Conservation (phyloP, 2,329 filamentous ascomycete genomes). For the Lizonia empirigonia region DNA sequence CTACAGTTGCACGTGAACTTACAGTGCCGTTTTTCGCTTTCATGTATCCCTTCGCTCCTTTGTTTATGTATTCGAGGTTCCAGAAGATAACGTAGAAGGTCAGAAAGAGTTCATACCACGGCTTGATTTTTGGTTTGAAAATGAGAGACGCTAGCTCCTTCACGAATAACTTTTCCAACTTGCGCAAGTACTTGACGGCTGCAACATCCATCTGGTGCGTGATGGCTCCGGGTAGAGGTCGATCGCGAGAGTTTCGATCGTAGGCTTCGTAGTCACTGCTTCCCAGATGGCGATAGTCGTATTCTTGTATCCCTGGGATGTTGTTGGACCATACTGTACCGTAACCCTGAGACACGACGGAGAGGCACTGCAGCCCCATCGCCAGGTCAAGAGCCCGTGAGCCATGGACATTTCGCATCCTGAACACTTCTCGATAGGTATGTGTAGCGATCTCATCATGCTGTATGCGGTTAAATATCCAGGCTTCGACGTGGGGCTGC, state of each 20-base stretch:
- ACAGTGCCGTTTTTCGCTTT: conserved; percentile 44
- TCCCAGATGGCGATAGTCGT: conserved; percentile 39
- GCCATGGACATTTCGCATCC: conserved; percentile 30
- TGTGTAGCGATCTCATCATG: conserved; percentile 37
- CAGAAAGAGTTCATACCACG: conserved; percentile 47
- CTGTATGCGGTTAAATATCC: conserved; percentile 38
- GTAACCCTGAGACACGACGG: conserved; percentile 46
- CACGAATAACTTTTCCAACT: conserved; percentile 37
- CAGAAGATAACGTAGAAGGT: conserved; percentile 45
- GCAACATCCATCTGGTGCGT: conserved; percentile 47
- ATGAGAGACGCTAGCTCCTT: conserved; percentile 39
- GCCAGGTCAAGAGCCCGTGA: conserved; percentile 38
- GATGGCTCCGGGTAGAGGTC: conserved; percentile 44
- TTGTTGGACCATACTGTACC: conserved; percentile 41
- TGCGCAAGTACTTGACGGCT: conserved; percentile 40
- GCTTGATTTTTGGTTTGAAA: conserved; percentile 43
- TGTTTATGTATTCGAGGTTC: conserved; percentile 47
- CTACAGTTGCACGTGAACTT: conserved; percentile 17
- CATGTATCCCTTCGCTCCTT: conserved; percentile 43
- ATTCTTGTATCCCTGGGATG: conserved; percentile 41
- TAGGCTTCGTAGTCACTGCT: conserved; percentile 45
- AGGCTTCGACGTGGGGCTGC: conserved; percentile 38
- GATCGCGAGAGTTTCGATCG: conserved; percentile 40
- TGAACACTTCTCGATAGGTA: conserved; percentile 42
- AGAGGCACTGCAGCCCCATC: conserved; percentile 43